Percentiles rank a stretch among this genome's conserved stretches.
Evolutionary conservation across 179 eudicot genomes (phyloP).

Genomic region (Sideroxylon spinosum): DNA sequence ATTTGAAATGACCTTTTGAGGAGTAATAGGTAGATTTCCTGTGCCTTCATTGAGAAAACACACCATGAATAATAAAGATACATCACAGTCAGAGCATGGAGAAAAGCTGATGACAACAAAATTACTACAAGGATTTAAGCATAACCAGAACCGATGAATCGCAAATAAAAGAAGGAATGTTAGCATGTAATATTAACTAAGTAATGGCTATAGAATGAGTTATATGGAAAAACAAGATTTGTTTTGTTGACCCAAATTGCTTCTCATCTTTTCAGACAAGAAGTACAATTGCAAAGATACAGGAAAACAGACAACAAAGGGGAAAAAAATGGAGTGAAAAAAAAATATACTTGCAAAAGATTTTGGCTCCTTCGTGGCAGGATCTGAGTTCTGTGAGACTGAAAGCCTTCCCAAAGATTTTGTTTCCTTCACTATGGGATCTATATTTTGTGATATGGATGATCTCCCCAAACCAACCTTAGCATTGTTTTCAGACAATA

Average conservation of each 20-base stretch:
- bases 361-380: constrained; percentile 57
- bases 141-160: not conserved
- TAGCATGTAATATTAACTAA: not conserved
- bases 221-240: not conserved
- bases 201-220: no score
- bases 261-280: not conserved
- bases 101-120: not conserved
- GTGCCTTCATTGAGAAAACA: constrained; percentile 46
- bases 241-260: not conserved
- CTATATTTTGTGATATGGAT: constrained; percentile 64
- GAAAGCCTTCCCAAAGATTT: constrained; percentile 63
- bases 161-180: not conserved
- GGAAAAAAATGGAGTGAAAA: not conserved
- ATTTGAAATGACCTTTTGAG: constrained; percentile 55
- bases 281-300: not conserved
- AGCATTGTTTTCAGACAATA: constrained; percentile 49
- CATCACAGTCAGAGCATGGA: constrained; percentile 17
- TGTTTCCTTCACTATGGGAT: constrained; percentile 56
- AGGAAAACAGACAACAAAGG: constrained; percentile 1
- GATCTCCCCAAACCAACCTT: constrained; percentile 59
- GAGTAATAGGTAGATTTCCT: constrained; percentile 62
- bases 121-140: not conserved
- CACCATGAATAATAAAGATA: constrained; percentile 14
- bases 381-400: constrained; percentile 50
- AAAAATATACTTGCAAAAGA: constrained; percentile 57